phyloP scores from a whole-genome alignment of 305 asterid species.

The Fraxinus greggii region DNA sequence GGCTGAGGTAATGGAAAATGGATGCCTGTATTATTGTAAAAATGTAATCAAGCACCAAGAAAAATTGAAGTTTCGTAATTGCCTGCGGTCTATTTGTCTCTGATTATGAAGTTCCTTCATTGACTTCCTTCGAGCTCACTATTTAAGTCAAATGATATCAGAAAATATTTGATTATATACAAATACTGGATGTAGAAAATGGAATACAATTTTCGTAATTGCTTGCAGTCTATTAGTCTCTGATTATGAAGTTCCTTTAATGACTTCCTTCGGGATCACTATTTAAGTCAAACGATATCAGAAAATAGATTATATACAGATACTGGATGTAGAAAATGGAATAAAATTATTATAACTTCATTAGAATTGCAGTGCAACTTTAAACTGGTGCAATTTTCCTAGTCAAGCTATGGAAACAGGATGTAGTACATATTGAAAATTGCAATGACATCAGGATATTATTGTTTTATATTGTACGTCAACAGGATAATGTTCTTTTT shows the following conservation, averaged over 20 bases:
- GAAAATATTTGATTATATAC: not conserved
- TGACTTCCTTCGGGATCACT: not conserved
- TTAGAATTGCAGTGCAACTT: not conserved
- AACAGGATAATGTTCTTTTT: not conserved
- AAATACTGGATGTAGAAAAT: not conserved
- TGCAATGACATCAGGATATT: not conserved
- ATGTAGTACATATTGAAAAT: not conserved
- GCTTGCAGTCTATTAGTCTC: not conserved
- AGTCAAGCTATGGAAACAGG: not conserved
- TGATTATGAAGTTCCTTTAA: not conserved
- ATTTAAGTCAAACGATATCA: not conserved
- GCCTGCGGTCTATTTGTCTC: not conserved
- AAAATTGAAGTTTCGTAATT: not conserved
- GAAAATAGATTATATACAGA: not conserved
- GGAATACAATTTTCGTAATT: not conserved
- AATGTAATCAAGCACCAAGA: not conserved
- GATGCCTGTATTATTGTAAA: constrained; percentile 60
- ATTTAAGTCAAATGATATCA: not conserved
- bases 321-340: not conserved
- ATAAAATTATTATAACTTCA: not conserved
- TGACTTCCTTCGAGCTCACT: not conserved
- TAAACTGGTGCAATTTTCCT: not conserved
- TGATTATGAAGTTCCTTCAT: not conserved
- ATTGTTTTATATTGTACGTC: not conserved
- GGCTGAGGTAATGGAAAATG: constrained; percentile 88